Evolutionary conservation across 1,139 yeast species (phyloP).

Genomic region (Taiozyma sp.): DNA sequence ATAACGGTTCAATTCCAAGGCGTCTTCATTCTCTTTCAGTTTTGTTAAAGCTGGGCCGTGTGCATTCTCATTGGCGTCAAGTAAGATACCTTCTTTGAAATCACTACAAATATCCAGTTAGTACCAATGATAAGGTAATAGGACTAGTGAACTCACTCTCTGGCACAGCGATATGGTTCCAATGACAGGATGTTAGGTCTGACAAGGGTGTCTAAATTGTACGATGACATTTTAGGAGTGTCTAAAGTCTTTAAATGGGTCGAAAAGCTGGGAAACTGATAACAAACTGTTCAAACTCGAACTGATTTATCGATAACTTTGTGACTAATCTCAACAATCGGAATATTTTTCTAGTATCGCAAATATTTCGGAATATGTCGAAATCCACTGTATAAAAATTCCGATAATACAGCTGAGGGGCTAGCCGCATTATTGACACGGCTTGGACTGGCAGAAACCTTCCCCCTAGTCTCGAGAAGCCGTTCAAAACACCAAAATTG

Average conservation of each 20-base stretch:
- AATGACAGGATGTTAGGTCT: slow-evolving; percentile 80
- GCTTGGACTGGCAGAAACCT: background rate
- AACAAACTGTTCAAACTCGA: background rate
- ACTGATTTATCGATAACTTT: background rate
- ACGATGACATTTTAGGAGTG: slow-evolving; percentile 22
- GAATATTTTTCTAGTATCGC: background rate
- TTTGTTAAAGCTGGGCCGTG: slow-evolving; percentile 74
- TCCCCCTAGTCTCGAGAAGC: background rate
- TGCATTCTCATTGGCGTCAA: slow-evolving; percentile 96
- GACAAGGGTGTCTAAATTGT: slow-evolving; percentile 55
- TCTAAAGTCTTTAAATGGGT: background rate
- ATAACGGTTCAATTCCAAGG: slow-evolving; percentile 69
- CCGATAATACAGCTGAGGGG: background rate
- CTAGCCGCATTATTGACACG: background rate
- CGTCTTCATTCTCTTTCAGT: slow-evolving; percentile 31
- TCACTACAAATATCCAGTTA: slow-evolving; percentile 35
- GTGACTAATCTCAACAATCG: background rate
- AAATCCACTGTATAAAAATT: too few relatives aligned
- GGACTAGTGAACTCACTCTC: slow-evolving; percentile 46
- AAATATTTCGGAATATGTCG: background rate
- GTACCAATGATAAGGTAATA: slow-evolving; percentile 7
- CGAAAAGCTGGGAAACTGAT: background rate
- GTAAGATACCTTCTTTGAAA: slow-evolving; percentile 75
- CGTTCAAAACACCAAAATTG: too few relatives aligned
- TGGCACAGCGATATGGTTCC: slow-evolving; percentile 92